These are phyloP conservation scores for Epichloe sp. DNA, from an alignment of 2,329 filamentous ascomycete species.

Conservation along the genomic window DNA sequence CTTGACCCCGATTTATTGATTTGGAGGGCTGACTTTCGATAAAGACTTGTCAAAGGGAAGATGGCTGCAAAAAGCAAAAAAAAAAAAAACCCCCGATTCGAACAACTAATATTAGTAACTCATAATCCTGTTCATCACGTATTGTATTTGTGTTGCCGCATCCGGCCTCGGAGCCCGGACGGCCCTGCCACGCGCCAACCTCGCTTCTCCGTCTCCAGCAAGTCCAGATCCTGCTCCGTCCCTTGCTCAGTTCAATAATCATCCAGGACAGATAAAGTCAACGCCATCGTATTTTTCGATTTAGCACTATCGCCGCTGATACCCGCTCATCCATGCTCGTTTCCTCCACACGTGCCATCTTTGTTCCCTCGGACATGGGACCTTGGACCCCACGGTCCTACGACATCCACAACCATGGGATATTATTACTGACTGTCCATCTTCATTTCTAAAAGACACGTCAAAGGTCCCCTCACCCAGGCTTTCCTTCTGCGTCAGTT, in stretches of 20 bases:
- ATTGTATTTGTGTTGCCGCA: too few relatives aligned
- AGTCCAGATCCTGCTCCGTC: slow-evolving; percentile 11
- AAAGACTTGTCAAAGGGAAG: too few relatives aligned
- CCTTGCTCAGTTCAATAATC: too few relatives aligned
- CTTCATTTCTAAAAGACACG: neutral
- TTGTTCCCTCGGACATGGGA: neutral
- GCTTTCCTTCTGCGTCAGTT: neutral
- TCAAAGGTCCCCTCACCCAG: neutral
- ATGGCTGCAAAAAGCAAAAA: too few relatives aligned
- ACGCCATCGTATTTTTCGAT: neutral
- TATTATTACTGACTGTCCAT: neutral
- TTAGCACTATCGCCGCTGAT: neutral
- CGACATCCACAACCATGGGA: neutral
- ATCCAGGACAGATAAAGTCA: neutral
- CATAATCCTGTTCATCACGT: too few relatives aligned
- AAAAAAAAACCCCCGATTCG: too few relatives aligned
- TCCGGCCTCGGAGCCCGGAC: too few relatives aligned
- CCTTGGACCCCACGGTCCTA: neutral
- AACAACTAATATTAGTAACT: too few relatives aligned
- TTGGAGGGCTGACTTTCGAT: too few relatives aligned
- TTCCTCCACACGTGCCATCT: neutral
- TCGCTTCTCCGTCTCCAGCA: too few relatives aligned
- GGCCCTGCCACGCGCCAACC: too few relatives aligned
- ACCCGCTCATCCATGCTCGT: neutral
- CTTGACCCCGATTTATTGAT: too few relatives aligned